Conservation (phyloP, 2,329 filamentous ascomycete species). For the Penicillium hordei region DNA sequence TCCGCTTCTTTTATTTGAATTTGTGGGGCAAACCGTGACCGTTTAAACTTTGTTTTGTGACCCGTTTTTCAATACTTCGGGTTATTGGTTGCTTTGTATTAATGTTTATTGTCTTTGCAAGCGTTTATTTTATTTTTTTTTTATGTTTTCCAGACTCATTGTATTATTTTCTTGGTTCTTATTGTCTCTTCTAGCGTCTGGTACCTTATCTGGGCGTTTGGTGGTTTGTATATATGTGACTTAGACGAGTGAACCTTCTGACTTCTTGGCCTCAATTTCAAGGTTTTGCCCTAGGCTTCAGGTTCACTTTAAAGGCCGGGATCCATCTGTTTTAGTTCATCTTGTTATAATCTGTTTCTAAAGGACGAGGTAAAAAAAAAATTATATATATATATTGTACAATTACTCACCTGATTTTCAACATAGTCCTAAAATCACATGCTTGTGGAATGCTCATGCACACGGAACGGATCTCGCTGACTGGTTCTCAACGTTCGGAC, state of each 20-base stretch:
- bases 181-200: constrained; percentile 7
- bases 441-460: neutral
- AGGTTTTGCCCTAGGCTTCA: neutral
- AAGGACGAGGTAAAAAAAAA: neutral
- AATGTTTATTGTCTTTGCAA: neutral
- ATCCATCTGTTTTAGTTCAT: neutral
- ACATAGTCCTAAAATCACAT: constrained; percentile 4
- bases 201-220: constrained; percentile 12
- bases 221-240: neutral
- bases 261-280: neutral
- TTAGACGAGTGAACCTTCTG: neutral
- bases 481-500: constrained; percentile 5
- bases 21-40: constrained; percentile 1
- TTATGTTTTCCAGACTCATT: neutral
- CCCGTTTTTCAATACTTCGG: neutral
- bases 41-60: constrained; percentile 5
- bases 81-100: neutral
- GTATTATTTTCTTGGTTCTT: neutral
- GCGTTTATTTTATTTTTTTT: neutral
- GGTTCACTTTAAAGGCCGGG: neutral
- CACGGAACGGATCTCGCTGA: neutral
- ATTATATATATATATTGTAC: neutral
- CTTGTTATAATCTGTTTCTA: neutral
- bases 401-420: neutral
- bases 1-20: neutral